phyloP scores from a whole-genome alignment of 2,329 filamentous ascomycete genomes.

The Hymenoscyphus repandus region DNA sequence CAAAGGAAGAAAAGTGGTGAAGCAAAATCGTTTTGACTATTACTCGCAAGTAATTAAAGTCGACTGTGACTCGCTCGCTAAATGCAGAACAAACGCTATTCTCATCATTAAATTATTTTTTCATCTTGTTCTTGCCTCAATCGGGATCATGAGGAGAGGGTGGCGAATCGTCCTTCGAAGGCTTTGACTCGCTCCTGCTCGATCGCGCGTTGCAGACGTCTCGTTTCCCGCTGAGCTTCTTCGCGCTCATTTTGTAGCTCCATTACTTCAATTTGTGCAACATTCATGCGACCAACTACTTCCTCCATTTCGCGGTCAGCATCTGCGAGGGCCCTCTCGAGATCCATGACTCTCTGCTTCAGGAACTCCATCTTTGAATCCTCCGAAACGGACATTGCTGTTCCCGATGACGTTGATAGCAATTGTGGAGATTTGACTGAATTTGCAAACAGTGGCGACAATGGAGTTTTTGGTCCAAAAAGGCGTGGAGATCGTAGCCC shows the following conservation, averaged over 20 bases:
- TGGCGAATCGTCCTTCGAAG: conserved; percentile 28
- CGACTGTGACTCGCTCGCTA: conserved; percentile 5
- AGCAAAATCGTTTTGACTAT: too few relatives aligned
- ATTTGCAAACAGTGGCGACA: conserved; percentile 56
- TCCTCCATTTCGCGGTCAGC: conserved; percentile 80
- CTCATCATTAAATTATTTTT: background rate
- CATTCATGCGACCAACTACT: conserved; percentile 76
- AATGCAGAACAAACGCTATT: background rate
- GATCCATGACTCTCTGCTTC: conserved; percentile 72
- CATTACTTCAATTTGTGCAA: conserved; percentile 76
- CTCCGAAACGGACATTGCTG: conserved; percentile 61
- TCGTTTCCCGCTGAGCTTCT: conserved; percentile 66
- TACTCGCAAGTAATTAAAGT: too few relatives aligned
- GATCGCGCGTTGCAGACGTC: conserved; percentile 62
- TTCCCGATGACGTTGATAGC: conserved; percentile 40
- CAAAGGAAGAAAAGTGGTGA: too few relatives aligned
- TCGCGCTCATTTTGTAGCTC: conserved; percentile 72
- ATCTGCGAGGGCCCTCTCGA: conserved; percentile 73
- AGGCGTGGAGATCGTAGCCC: conserved; percentile 41
- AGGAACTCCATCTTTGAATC: conserved; percentile 70
- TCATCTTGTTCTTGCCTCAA: background rate
- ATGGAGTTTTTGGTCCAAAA: conserved; percentile 54
- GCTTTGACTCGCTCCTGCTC: conserved; percentile 36
- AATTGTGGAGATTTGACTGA: conserved; percentile 51
- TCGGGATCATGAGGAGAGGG: conserved; percentile 19